phyloP scores from a whole-genome alignment of 208 protist genomes.

The Herpetomonas tarakana region DNA sequence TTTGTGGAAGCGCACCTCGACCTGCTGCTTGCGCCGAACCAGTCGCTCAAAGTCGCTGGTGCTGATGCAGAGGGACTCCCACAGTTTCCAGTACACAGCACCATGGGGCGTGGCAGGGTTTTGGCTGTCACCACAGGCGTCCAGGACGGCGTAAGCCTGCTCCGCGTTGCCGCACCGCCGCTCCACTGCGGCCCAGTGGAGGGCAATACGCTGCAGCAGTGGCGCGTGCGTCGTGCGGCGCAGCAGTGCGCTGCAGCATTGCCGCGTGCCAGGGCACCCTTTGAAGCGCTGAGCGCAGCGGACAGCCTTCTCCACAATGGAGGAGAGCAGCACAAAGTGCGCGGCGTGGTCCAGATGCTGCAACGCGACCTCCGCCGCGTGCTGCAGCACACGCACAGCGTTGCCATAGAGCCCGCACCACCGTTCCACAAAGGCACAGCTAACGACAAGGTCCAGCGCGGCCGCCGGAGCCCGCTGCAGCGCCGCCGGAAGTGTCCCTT shows the following conservation, averaged over 20 bases:
- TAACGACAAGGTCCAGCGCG: slow-evolving; percentile 50
- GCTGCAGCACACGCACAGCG: slow-evolving; percentile 37
- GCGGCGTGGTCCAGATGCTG: slow-evolving; percentile 8
- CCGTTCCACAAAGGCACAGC: slow-evolving; percentile 58
- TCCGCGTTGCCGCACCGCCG: slow-evolving; percentile 43
- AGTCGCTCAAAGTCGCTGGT: slow-evolving; percentile 67
- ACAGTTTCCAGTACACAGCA: slow-evolving; percentile 65
- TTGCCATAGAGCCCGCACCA: slow-evolving; percentile 47
- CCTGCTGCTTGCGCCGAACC: slow-evolving; percentile 55
- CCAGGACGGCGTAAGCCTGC: slow-evolving; percentile 56
- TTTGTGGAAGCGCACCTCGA: slow-evolving; percentile 37
- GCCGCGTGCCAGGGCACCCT: slow-evolving; percentile 39
- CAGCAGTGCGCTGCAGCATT: slow-evolving; percentile 41
- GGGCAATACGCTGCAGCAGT: slow-evolving; percentile 56
- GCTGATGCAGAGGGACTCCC: slow-evolving; percentile 65
- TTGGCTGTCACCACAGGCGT: slow-evolving; percentile 70
- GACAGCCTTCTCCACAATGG: slow-evolving; percentile 53
- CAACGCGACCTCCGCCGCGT: slow-evolving; percentile 22
- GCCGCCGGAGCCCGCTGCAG: slow-evolving; percentile 24
- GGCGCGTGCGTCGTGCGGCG: slow-evolving; percentile 17
- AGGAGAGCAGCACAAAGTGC: slow-evolving; percentile 33
- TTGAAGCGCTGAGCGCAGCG: slow-evolving; percentile 32
- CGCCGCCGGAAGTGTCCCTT: slow-evolving; percentile 32
- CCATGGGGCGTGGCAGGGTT: slow-evolving; percentile 50
- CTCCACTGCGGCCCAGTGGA: slow-evolving; percentile 81